Evolutionary conservation across 495 filamentous ascomycete species (phyloP).

Genomic region (Xylaria palmicola): DNA sequence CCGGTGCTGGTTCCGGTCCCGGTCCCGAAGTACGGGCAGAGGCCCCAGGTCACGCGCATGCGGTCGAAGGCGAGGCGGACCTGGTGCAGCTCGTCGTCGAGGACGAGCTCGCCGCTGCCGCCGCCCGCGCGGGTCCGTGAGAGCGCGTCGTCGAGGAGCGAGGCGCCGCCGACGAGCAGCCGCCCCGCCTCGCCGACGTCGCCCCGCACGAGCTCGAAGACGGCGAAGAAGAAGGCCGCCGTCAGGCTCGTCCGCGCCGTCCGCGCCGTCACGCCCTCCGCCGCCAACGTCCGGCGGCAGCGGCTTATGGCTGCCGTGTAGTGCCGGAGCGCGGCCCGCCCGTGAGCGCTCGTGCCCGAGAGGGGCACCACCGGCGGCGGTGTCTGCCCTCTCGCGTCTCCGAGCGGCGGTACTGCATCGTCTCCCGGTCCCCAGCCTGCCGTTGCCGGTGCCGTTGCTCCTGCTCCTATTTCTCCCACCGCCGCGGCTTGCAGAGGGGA

Average conservation of each 20-base stretch:
- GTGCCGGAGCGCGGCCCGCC: constrained; percentile 23
- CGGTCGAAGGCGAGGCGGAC: constrained; percentile 22
- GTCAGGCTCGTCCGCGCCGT: constrained; percentile 15
- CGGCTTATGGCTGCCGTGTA: constrained; percentile 29
- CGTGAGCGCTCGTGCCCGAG: constrained; percentile 4
- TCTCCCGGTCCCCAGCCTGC: background rate
- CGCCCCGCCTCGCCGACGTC: constrained; percentile 27
- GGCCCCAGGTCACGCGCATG: constrained; percentile 20
- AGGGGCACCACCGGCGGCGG: constrained; percentile 6
- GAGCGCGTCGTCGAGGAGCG: constrained; percentile 18
- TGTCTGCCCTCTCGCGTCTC: background rate
- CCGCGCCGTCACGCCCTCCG: constrained; percentile 9
- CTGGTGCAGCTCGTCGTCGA: constrained; percentile 10
- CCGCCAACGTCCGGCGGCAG: constrained; percentile 20
- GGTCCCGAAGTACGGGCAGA: constrained; percentile 24
- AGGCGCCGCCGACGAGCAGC: constrained; percentile 18
- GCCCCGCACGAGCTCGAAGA: constrained; percentile 33
- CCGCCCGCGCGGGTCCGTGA: background rate
- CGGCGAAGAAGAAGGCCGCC: constrained; percentile 22
- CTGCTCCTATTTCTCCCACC: background rate
- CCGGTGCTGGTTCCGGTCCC: no score
- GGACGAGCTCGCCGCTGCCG: background rate
- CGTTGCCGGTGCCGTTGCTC: background rate
- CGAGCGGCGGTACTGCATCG: background rate
- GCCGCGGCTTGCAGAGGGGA: background rate